Evolutionary conservation across 2,329 filamentous ascomycete genomes (phyloP).

Genomic region (Cordyceps cicadae): DNA sequence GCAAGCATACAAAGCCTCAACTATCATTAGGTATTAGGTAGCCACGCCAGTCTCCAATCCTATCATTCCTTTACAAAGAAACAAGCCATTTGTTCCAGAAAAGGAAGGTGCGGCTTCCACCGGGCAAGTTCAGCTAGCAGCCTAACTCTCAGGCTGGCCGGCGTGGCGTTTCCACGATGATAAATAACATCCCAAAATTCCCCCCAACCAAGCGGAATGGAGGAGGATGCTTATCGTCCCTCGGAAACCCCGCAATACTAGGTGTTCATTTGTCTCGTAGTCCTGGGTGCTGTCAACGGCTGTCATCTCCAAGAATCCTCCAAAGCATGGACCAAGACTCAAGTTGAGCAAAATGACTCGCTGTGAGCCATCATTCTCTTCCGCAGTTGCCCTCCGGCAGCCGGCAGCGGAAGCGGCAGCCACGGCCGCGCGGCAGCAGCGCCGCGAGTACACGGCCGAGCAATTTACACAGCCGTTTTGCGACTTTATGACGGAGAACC

Average conservation of each 20-base stretch:
- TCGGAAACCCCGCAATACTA: background rate
- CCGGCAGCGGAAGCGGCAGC: background rate
- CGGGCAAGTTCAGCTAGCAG: no score
- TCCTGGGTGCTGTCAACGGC: background rate
- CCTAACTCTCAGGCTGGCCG: background rate
- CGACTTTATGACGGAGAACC: constrained; percentile 79
- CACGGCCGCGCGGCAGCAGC: background rate
- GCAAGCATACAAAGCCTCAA: no score
- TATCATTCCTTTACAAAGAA: no score
- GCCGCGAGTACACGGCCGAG: constrained; percentile 36
- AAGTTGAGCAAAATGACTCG: background rate
- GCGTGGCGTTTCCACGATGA: constrained; percentile 2
- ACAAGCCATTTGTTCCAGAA: no score
- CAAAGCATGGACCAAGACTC: background rate
- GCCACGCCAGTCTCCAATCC: no score
- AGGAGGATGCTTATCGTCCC: background rate
- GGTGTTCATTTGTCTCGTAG: background rate
- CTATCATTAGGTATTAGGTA: no score
- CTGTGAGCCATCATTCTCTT: background rate
- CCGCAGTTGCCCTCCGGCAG: background rate
- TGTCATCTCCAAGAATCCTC: background rate
- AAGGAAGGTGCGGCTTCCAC: no score
- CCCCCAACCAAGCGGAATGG: background rate
- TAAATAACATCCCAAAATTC: background rate
- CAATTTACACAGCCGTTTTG: constrained; percentile 76